Evolutionary conservation across 2,329 filamentous ascomycete species (phyloP).

Genomic region (Diaporthe velutina): DNA sequence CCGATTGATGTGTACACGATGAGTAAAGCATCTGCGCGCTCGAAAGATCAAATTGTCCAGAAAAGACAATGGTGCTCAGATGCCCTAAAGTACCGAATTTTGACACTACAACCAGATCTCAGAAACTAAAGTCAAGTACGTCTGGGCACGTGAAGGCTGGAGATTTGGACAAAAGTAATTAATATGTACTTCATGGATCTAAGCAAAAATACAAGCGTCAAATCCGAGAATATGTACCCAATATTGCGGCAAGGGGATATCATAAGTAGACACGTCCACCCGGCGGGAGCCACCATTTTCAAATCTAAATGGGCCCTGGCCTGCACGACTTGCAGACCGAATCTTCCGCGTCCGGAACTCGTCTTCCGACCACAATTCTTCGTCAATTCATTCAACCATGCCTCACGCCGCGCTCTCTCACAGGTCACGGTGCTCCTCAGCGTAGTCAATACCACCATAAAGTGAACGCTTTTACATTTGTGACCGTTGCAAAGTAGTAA

Average conservation of each 20-base stretch:
- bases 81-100: too few relatives aligned
- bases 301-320: neutral
- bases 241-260: slow-evolving; percentile 39
- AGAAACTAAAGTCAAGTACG: neutral
- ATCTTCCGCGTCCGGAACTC: neutral
- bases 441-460: neutral
- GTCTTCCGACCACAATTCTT: neutral
- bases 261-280: slow-evolving; percentile 32
- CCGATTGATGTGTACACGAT: neutral
- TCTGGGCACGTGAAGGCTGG: neutral
- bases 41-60: too few relatives aligned
- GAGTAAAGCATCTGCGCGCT: neutral
- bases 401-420: neutral
- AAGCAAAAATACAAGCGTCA: slow-evolving; percentile 1
- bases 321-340: neutral
- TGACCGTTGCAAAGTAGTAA: neutral
- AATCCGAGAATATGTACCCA: slow-evolving; percentile 25
- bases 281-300: slow-evolving; percentile 7
- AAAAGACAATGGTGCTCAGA: too few relatives aligned
- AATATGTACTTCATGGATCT: slow-evolving; percentile 1
- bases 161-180: neutral
- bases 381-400: neutral
- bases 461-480: neutral
- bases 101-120: too few relatives aligned
- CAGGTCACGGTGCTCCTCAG: neutral